Evolutionary conservation across 108 stramenopile species (phyloP).

Genomic region (Cyclotella cryptica): DNA sequence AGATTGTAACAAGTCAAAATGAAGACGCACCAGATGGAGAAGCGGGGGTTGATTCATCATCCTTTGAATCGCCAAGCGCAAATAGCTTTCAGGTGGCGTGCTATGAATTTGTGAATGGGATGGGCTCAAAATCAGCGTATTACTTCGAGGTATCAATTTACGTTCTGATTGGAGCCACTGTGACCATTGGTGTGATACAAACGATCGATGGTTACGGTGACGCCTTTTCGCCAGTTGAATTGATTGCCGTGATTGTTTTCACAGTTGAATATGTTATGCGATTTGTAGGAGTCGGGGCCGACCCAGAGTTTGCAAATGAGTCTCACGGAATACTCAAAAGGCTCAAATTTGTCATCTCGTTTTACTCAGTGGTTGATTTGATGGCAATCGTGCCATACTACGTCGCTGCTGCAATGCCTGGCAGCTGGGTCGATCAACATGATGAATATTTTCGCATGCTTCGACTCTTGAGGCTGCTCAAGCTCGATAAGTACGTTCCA

Average conservation of each 20-base stretch:
- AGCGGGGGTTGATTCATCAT: constrained; percentile 4
- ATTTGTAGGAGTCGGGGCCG: constrained; percentile 74
- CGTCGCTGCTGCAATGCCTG: constrained; percentile 63
- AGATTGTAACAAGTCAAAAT: constrained; percentile 71
- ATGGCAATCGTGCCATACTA: constrained; percentile 90
- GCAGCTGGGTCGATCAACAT: constrained; percentile 75
- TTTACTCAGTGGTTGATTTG: constrained; percentile 89
- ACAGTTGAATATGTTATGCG: constrained; percentile 89
- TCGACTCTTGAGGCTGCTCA: constrained; percentile 86
- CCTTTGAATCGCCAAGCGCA: constrained; percentile 7
- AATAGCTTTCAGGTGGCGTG: constrained; percentile 23
- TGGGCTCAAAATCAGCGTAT: constrained; percentile 57
- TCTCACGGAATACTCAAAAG: constrained; percentile 52
- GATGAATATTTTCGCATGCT: constrained; percentile 91
- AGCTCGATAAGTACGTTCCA: constrained; percentile 91
- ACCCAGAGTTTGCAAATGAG: constrained; percentile 65
- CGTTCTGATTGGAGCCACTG: constrained; percentile 67
- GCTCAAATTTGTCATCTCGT: constrained; percentile 74
- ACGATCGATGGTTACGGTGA: constrained; percentile 76
- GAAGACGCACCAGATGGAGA: constrained; percentile 72
- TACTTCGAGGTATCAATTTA: constrained; percentile 75
- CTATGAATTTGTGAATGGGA: constrained; percentile 78
- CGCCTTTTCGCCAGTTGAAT: constrained; percentile 65
- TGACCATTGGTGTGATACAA: constrained; percentile 71
- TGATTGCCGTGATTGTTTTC: constrained; percentile 84